Conservation (phyloP, 495 filamentous ascomycete genomes). For the Sabuloglossum arenarium region DNA sequence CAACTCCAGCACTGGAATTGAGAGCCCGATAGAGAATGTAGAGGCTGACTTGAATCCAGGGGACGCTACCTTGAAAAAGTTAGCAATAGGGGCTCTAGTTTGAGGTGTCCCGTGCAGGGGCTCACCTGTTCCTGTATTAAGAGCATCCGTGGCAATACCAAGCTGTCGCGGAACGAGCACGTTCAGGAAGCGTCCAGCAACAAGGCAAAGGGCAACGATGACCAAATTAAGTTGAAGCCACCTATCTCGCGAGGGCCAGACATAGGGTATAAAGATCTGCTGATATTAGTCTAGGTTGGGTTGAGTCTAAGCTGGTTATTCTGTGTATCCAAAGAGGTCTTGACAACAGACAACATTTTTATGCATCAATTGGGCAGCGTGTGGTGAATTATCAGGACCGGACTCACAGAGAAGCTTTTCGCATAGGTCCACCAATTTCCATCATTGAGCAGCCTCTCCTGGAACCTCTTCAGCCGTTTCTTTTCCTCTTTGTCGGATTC, state of each 20-base stretch:
- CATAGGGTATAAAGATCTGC: constrained; percentile 36
- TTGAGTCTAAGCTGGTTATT: neutral
- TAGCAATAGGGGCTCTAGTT: neutral
- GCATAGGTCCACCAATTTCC: constrained; percentile 2
- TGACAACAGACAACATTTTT: neutral
- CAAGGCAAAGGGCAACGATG: constrained; percentile 37
- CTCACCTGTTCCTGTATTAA: constrained; percentile 15
- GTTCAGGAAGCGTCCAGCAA: constrained; percentile 37
- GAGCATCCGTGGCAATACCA: constrained; percentile 36
- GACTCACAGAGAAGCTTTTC: constrained; percentile 2
- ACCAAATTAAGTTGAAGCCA: constrained; percentile 32
- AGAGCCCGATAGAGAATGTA: constrained; percentile 33
- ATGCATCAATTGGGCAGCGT: neutral
- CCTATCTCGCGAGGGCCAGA: constrained; percentile 38
- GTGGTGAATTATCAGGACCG: neutral
- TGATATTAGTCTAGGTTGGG: neutral
- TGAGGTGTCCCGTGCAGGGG: neutral
- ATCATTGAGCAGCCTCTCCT: neutral
- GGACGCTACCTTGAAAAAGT: constrained; percentile 15
- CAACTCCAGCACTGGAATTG: constrained; percentile 33
- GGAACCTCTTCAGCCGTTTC: neutral
- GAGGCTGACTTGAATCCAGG: constrained; percentile 32
- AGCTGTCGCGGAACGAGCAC: constrained; percentile 45
- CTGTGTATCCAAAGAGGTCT: neutral
- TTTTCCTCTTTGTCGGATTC: neutral